Evolutionary conservation across 441 rosid species (phyloP).

Genomic region (Brassica balearica): DNA sequence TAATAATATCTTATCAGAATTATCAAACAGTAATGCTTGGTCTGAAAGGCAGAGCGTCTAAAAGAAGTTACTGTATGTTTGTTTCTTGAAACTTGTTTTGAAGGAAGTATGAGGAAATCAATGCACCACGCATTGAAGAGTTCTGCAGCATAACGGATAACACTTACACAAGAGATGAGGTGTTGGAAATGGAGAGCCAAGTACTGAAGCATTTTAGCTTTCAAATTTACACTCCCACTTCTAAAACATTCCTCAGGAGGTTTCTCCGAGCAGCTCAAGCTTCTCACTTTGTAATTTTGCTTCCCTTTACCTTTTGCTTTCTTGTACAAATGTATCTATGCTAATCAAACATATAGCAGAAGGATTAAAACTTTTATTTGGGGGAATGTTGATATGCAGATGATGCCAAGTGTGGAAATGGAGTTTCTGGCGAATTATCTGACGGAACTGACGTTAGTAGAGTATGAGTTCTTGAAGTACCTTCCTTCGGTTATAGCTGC

Average conservation of each 20-base stretch:
- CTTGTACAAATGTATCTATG: not conserved
- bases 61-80: conserved; percentile 4
- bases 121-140: conserved; percentile 66
- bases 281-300: conserved; percentile 37
- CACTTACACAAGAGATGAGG: conserved; percentile 62
- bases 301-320: not conserved
- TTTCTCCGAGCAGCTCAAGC: conserved; percentile 69
- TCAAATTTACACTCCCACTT: conserved; percentile 54
- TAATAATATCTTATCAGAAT: not conserved
- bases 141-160: conserved; percentile 71
- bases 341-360: conserved; percentile 9
- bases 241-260: conserved; percentile 70
- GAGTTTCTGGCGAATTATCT: conserved; percentile 62
- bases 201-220: conserved; percentile 55
- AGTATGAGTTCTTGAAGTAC: conserved; percentile 53
- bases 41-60: conserved; percentile 5
- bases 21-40: not conserved
- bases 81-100: conserved; percentile 17
- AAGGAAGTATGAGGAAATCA: conserved; percentile 71
- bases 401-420: conserved; percentile 52
- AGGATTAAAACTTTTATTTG: conserved; percentile 24
- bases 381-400: conserved; percentile 41
- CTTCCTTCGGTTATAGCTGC: conserved; percentile 70
- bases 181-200: conserved; percentile 56
- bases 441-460: conserved; percentile 60